Evolutionary conservation across 1,284 basidiomycete genomes (phyloP).

Genomic region (Microbotryum lychnidis-dioicae): DNA sequence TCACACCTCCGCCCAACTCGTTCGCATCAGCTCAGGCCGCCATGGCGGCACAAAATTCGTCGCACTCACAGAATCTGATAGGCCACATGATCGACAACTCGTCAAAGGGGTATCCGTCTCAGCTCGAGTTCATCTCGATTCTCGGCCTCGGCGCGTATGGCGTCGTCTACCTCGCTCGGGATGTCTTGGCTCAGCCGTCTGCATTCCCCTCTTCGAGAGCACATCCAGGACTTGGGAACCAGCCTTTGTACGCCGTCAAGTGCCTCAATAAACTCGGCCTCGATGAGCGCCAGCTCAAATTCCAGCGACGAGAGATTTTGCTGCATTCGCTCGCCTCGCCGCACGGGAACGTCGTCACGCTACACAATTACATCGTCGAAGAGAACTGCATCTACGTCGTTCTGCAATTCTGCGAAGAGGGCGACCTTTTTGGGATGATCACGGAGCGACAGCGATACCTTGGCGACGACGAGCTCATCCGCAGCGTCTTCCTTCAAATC

Average conservation of each 20-base stretch:
- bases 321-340: conserved; percentile 56
- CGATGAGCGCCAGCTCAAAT: conserved; percentile 63
- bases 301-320: conserved; percentile 66
- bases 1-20: conserved; percentile 9
- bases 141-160: conserved; percentile 93
- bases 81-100: conserved; percentile 42
- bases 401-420: conserved; percentile 66
- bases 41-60: conserved; percentile 32
- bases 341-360: conserved; percentile 76
- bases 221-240: conserved; percentile 24
- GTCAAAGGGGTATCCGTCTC: conserved; percentile 13
- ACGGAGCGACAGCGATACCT: conserved; percentile 55
- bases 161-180: conserved; percentile 84
- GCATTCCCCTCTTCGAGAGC: conserved; percentile 46
- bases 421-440: conserved; percentile 80
- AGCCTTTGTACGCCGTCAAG: conserved; percentile 64
- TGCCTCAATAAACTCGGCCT: conserved; percentile 55
- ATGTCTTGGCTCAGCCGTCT: conserved; percentile 44
- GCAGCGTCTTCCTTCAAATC: conserved; percentile 80
- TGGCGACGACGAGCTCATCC: conserved; percentile 73
- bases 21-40: conserved; percentile 29
- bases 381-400: conserved; percentile 53
- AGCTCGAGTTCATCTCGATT: conserved; percentile 75
- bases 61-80: conserved; percentile 39
- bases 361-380: conserved; percentile 78